A percentile compares a stretch with the other conserved stretches of the same genome.
phyloP scores from a whole-genome alignment of 2,329 filamentous ascomycete genomes.

The Trichoderma hamatum region DNA sequence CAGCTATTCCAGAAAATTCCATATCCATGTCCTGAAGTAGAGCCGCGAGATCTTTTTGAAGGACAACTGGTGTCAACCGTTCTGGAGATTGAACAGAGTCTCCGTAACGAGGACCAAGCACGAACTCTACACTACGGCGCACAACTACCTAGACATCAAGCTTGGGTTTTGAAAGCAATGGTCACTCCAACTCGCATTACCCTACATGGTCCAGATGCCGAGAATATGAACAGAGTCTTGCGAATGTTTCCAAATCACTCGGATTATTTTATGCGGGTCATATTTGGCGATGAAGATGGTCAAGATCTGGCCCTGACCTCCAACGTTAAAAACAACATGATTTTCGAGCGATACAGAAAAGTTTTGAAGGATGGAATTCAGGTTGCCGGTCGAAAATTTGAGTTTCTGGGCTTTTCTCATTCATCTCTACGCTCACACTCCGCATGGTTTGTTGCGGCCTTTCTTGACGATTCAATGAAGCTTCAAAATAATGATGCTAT shows the following conservation, averaged over 20 bases:
- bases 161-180: constrained; percentile 56
- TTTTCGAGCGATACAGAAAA: constrained; percentile 63
- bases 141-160: constrained; percentile 45
- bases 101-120: constrained; percentile 33
- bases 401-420: constrained; percentile 78
- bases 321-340: constrained; percentile 47
- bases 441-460: constrained; percentile 63
- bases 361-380: constrained; percentile 62
- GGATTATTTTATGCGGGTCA: constrained; percentile 69
- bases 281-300: constrained; percentile 75
- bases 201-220: constrained; percentile 64
- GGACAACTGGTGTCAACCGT: constrained; percentile 46
- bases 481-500: constrained; percentile 48
- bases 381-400: constrained; percentile 65
- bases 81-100: constrained; percentile 46
- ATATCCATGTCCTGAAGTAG: constrained; percentile 55
- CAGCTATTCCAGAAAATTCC: constrained; percentile 56
- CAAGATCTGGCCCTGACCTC: constrained; percentile 63
- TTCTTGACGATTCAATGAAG: constrained; percentile 41
- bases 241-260: constrained; percentile 63
- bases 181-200: constrained; percentile 63
- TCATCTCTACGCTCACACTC: constrained; percentile 74
- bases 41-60: constrained; percentile 47
- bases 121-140: constrained; percentile 36
- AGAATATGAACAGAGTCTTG: constrained; percentile 71